Conservation (phyloP, 2,329 filamentous ascomycete species). For the Cercospora sp. region DNA sequence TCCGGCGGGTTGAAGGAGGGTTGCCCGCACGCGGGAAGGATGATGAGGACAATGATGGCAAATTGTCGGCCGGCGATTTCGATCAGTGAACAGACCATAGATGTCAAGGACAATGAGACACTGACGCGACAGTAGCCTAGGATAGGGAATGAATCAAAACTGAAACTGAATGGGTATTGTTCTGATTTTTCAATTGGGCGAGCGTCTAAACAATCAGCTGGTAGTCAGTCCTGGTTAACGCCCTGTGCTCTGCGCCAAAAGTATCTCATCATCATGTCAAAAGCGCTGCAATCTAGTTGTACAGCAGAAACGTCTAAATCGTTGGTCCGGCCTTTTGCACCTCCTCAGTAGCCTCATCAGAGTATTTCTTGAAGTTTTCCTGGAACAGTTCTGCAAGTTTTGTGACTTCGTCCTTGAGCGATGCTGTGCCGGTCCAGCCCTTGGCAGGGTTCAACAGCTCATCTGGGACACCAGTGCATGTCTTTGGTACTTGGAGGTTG, state of each 20-base stretch:
- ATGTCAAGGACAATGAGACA: background rate
- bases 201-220: background rate
- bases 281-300: background rate
- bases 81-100: background rate
- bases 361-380: constrained; percentile 97
- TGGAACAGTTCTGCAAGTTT: constrained; percentile 89
- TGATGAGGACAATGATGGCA: background rate
- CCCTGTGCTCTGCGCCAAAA: constrained; percentile 1
- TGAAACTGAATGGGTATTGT: background rate
- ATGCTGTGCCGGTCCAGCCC: constrained; percentile 81
- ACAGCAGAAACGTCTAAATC: constrained; percentile 6
- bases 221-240: background rate
- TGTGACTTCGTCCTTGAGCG: constrained; percentile 79
- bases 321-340: constrained; percentile 50
- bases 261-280: background rate
- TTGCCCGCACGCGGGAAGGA: no score
- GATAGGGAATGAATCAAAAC: background rate
- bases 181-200: background rate
- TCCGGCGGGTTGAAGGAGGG: background rate
- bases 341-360: constrained; percentile 64
- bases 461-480: constrained; percentile 81
- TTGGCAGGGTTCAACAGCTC: constrained; percentile 94
- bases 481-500: constrained; percentile 93
- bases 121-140: background rate
- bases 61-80: background rate